A percentile compares a stretch with the other conserved stretches of the same genome.
Evolutionary conservation across 1,284 basidiomycete species (phyloP).

Genomic region (Trametes hirsuta): DNA sequence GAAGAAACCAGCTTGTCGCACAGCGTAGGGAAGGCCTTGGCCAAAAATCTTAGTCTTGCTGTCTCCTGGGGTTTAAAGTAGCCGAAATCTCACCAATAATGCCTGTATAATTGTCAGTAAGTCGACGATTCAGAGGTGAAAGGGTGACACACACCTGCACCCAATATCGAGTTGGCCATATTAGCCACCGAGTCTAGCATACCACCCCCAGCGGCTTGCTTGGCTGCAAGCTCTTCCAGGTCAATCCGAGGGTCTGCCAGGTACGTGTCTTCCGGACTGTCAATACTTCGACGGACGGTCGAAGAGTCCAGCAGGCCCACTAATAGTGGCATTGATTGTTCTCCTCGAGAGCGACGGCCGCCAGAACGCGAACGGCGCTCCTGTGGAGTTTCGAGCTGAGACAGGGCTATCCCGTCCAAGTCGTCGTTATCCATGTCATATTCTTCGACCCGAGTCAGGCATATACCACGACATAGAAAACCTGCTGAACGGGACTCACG

Average conservation of each 20-base stretch:
- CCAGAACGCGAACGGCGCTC: constrained; percentile 38
- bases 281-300: constrained; percentile 54
- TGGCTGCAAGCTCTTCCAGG: constrained; percentile 68
- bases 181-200: constrained; percentile 87
- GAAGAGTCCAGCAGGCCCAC: constrained; percentile 73
- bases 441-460: constrained; percentile 46
- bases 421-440: constrained; percentile 80
- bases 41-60: not conserved
- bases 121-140: not conserved
- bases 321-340: constrained; percentile 73
- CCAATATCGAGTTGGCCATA: constrained; percentile 97
- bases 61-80: not conserved
- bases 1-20: constrained; percentile 92
- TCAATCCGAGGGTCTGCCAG: constrained; percentile 47
- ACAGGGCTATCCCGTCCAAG: constrained; percentile 59
- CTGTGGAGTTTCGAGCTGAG: constrained; percentile 40
- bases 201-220: constrained; percentile 74
- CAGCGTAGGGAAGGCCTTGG: constrained; percentile 87
- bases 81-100: constrained; percentile 74
- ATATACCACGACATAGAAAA: not conserved
- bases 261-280: constrained; percentile 39
- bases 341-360: constrained; percentile 42
- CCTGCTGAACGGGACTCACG: constrained; percentile 37
- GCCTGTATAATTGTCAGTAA: constrained; percentile 44
- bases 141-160: constrained; percentile 67